Evolutionary conservation across 305 asterid genomes (phyloP), one percentile per base, ranked within the genome.

Genomic region (Fraxinus baroniana): DNA sequence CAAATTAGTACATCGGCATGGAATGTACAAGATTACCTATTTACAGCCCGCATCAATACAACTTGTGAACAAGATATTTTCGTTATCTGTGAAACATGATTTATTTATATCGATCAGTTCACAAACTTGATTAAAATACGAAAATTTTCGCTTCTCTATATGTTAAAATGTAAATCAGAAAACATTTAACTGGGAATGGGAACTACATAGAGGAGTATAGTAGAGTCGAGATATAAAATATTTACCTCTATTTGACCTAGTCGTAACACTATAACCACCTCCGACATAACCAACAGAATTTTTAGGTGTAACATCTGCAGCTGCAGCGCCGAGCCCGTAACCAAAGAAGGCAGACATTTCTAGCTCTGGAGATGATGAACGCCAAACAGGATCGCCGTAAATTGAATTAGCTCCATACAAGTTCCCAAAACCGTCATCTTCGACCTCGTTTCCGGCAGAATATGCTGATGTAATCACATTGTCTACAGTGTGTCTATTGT

Each of bases 241-340:
- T 39, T 39, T 84, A 92, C 94, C 93, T 89, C 89, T 88, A 90
- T 86, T 88, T 22, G 91, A 83, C 80, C 89, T 88, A 82, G 87
- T 87, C 62, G 81, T 82, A 84, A 86, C 85, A 74, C 85, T 85
- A 84, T 88, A 92, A 75, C 86, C 90, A 60, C 93, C 1, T 5
- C 74, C 93, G 75, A 84, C 91, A 82, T 84, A 88, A 78, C 91
- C 92, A 39, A 83, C 86, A 81, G 91, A 60, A 78, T 79, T 76
- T 71, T 80, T 82, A 76, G 85, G 81, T 39, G 87, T 80, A 13
- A 82, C 78, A 76, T 89, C 86, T 20, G 83, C 78, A 77, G 86
- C 60, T 66, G 81, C 77, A 83, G 26, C 55, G 8, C 80, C 86
- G 17, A 76, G 89, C 66, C 86, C 89, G 66, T 82, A 90, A 28